Base-by-base conservation (phyloP, 306 rosid species). In the Cotoneaster glaucophyllus region DNA sequence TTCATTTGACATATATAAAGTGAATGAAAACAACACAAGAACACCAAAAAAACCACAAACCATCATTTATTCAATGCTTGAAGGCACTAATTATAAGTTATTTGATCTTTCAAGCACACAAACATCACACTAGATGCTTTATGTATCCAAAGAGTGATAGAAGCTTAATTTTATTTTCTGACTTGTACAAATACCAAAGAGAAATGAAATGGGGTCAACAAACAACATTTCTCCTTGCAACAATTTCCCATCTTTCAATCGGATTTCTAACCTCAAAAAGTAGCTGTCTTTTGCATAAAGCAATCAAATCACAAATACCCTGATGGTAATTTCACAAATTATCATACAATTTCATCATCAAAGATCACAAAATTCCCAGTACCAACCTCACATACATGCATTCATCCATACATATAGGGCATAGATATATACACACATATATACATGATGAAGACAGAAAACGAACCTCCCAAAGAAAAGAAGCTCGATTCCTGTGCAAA, bases 391-490 rank as follows among this genome's bases (percentile, higher is more conserved):
- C 28, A 44, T 48, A 43, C 18, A 48, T 48, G 18, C 54, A 48
- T 48, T 48, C 1, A 48, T 48, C 54, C 54, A 48, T 48, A 14
- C 18, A 11, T 37, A 14, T 6, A 48, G 1, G 18, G 54, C 17
- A 45, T 45, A 45, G 1, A 45, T 45, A 43, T 43, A 45, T 45
- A 14, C 17, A 45, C 9, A 45, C 0, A 45, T 45, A 43, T 43
- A 45, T 45, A 14, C 17, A 45, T 45, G 52, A 45, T 45, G 17
- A 56, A 59, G 43, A 53, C 19, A 65, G 26, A 5, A 58, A 79
- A 18, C 41, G 54, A 85, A 89, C 87, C 87, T 74, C 68, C 25
- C 77, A 25, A 12, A 29, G 17, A 59, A 70, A 19, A 56, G 9
- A 78, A 70, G 18, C 12, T 83, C 54, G 68, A 72, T 52, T 65